Evolutionary conservation across 139 green algal genomes (phyloP).

Genomic region (Chlorella sorokiniana): DNA sequence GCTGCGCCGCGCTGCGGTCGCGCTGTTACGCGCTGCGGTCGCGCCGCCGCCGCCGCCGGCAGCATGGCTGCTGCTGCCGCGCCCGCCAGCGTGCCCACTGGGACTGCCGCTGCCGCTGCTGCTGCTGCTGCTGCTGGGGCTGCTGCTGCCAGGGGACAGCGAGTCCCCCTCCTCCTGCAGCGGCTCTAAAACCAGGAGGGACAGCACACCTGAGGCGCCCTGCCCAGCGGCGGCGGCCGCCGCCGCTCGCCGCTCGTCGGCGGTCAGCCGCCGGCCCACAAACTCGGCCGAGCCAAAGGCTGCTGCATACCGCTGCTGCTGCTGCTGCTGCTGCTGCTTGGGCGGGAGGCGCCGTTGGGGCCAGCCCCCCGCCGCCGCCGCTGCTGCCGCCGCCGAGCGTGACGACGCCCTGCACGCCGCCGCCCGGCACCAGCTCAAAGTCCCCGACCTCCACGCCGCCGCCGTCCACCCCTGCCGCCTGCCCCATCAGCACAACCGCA

Average conservation of each 20-base stretch:
- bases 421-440: slow-evolving; percentile 53
- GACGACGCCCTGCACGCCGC: slow-evolving; percentile 46
- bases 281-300: slow-evolving; percentile 69
- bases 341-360: too few relatives aligned
- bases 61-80: slow-evolving; percentile 21
- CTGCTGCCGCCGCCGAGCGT: background rate
- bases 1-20: background rate
- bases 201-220: slow-evolving; percentile 12
- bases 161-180: background rate
- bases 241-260: background rate
- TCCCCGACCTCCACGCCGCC: slow-evolving; percentile 29
- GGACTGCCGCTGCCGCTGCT: slow-evolving; percentile 13
- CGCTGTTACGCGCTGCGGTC: too few relatives aligned
- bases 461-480: background rate
- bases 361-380: slow-evolving; percentile 2
- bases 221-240: background rate
- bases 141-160: background rate
- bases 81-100: background rate
- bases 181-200: slow-evolving; percentile 39
- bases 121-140: slow-evolving; percentile 30
- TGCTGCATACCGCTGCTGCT: background rate
- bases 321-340: background rate
- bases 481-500: slow-evolving; percentile 35
- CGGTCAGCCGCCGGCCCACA: slow-evolving; percentile 30
- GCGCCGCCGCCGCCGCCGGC: background rate